Conservation (phyloP, 129 eudicot species). For the Sambucus nigra region DNA sequence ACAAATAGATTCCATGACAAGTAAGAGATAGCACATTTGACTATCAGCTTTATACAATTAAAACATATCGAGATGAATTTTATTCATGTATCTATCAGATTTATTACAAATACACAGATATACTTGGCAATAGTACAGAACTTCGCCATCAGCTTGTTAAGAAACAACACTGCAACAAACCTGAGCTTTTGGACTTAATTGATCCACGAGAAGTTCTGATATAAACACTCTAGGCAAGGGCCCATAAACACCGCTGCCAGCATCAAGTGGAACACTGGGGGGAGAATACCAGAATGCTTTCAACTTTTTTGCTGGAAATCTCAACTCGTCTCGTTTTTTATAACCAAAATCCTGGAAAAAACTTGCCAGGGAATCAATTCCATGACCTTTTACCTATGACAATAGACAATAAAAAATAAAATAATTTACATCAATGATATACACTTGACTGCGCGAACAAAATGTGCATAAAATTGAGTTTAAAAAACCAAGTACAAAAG, state of each 20-base stretch:
- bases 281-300: constrained; percentile 96
- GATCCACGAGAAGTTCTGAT: constrained; percentile 91
- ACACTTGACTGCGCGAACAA: not conserved
- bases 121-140: not conserved
- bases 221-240: constrained; percentile 89
- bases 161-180: constrained; percentile 17
- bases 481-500: not conserved
- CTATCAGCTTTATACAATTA: too few relatives aligned
- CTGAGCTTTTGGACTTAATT: constrained; percentile 74
- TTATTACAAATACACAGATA: not conserved
- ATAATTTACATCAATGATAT: constrained; percentile 2
- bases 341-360: constrained; percentile 76
- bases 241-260: constrained; percentile 49
- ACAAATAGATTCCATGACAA: too few relatives aligned
- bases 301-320: constrained; percentile 81
- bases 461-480: not conserved
- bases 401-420: constrained; percentile 2
- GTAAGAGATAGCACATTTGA: too few relatives aligned
- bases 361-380: constrained; percentile 70
- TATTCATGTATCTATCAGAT: not conserved
- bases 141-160: not conserved
- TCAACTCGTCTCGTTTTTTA: constrained; percentile 59
- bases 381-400: constrained; percentile 89
- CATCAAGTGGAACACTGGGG: constrained; percentile 28
- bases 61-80: not conserved